Evolutionary conservation across 768 basidiomycete species (phyloP), one percentile per base, ranked within the genome.

Genomic region (Arthromyces matolae): DNA sequence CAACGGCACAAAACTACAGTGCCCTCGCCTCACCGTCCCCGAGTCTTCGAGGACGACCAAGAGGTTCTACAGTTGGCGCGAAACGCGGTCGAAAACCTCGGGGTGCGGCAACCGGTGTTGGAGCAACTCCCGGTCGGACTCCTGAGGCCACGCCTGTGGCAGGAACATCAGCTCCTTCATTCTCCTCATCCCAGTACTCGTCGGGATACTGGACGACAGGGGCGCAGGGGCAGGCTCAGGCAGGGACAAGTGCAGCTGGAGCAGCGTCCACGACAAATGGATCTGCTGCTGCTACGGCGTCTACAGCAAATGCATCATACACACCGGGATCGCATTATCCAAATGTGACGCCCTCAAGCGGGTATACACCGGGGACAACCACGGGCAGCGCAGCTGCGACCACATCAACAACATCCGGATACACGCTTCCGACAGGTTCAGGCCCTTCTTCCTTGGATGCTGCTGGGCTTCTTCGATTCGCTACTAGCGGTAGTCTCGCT

Each of bases 81-180:
- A 73, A 75, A 63, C 69, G 75, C 32, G 72, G 75, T 47, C 64
- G 71, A 35, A 79, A 79, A 59, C 75, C 77, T 5, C 71, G 71
- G 31, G 71, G 67, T 31, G 66, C 64, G 10, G 43, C 42, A 19
- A 52, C 62, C 18, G 59, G 58, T 24, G 45, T 47, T 12, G 53
- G 53, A 18, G 35, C 48, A 8, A 13, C 10, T 1, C 22, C 24
- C 3, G 41, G 42, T 16, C 32, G 53, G 39, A 38, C 44, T 12
- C 40, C 52, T 5, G 41, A 47, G 20, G 29, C 16, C n/a, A 28
- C 37, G 24, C 33, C 49, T 27, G 16, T 33, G 16, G 18, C 32
- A 14, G 18, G 32, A 12, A 36, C 34, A n/a, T 9, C 46, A 13
- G 25, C 32, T 5, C 5, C 50, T n/a, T 9, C 53, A n/a, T 45